Base-by-base conservation (phyloP, 2,329 filamentous ascomycete genomes). In the Chalaropsis thielavioides region DNA sequence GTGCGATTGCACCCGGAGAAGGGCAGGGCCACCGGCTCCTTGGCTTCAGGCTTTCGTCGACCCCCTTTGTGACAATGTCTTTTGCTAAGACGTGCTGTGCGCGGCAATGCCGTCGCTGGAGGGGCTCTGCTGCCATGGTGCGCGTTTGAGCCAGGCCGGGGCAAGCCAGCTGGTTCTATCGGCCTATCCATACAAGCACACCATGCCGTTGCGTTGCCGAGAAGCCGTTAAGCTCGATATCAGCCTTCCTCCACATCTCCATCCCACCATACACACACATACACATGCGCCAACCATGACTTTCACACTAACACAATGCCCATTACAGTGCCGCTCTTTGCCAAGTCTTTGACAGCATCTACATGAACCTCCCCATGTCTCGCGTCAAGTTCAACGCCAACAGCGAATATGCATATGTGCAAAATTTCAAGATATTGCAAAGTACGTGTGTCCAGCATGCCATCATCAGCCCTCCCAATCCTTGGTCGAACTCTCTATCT, bases 301-400 rank as follows among this genome's bases (percentile, higher is more conserved):
- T 19, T n/a, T 17, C 4, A 24, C 38, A 31, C 62, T 67, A 66
- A 64, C 62, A 38, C n/a, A 41, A 46, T 56, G 35, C 22, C n/a
- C 27, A 68, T 68, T 71, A 64, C 73, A 97, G 92, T 75, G 92
- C 94, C 71, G 92, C 92, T 60, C 83, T 96, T 68, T 99, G 94
- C 80, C 94, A 99, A 78, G 85, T 99, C 72, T 96, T 96, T 76
- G 94, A 99, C 80, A 96, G 91, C 76, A 96, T 99, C 80, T 97
- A 91, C 80, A 85, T 84, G 78, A 94, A 99, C 76, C 82, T 97
- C 41, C 91, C 92, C 70, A 97, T 99, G 94, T 81, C 85, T 69
- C 86, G 90, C 71, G 92, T 99, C 79, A 96, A 96, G 79, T 99
- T 99, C 83, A 96, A 96, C 74, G 92, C 92, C 73, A 96, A 92